Conservation (phyloP, 2,329 filamentous ascomycete genomes). For the Alternaria alternata region DNA sequence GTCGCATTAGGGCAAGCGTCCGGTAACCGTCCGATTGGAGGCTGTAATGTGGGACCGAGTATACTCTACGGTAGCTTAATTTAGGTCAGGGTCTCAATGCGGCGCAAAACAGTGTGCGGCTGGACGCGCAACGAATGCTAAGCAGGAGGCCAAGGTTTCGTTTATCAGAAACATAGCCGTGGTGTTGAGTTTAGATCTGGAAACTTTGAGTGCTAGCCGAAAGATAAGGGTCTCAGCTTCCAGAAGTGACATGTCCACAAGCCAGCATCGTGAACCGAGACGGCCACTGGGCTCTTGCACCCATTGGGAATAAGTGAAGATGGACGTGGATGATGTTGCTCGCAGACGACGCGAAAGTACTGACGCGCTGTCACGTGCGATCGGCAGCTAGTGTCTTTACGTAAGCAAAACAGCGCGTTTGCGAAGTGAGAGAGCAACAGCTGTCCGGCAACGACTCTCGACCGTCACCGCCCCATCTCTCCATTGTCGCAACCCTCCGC, state of each 20-base stretch:
- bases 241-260: background rate
- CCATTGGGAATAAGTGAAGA: background rate
- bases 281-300: too few relatives aligned
- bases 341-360: background rate
- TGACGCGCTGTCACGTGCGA: slow-evolving; percentile 17
- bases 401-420: slow-evolving; percentile 21
- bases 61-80: background rate
- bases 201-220: background rate
- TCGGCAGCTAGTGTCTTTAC: slow-evolving; percentile 1
- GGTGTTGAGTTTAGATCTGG: background rate
- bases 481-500: background rate
- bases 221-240: background rate
- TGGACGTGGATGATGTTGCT: background rate
- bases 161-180: background rate
- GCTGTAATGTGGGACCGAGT: background rate
- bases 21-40: too few relatives aligned
- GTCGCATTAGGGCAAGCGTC: background rate
- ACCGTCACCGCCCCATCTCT: background rate
- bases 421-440: slow-evolving; percentile 13
- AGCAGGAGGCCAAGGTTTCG: background rate
- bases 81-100: background rate
- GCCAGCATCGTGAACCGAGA: background rate
- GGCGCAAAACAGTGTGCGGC: too few relatives aligned
- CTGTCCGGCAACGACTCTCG: slow-evolving; percentile 8
- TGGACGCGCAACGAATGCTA: background rate